phyloP scores from a whole-genome alignment of 2,329 filamentous ascomycete species.

The Cercospora berteroae region DNA sequence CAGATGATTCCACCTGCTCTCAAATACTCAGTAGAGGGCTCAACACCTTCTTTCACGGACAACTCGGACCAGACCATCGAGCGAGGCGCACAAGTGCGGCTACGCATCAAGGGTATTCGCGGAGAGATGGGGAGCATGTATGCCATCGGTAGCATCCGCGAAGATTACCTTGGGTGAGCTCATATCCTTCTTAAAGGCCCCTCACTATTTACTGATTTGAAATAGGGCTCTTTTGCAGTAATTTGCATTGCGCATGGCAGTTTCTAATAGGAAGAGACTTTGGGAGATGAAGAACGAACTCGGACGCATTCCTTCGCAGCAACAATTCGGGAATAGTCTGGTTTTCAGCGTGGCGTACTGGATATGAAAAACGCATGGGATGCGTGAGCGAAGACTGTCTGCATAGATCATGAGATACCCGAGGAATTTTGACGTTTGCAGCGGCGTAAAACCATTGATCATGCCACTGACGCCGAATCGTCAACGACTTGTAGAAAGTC shows the following conservation, averaged over 20 bases:
- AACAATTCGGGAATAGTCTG: background rate
- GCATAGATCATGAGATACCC: conserved; percentile 27
- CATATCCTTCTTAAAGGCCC: background rate
- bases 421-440: background rate
- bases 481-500: background rate
- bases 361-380: conserved; percentile 6
- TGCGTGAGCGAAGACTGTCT: conserved; percentile 11
- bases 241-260: background rate
- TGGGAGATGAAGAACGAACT: background rate
- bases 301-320: background rate
- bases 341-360: conserved; percentile 23
- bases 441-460: background rate
- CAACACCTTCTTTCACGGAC: conserved; percentile 94
- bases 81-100: conserved; percentile 84
- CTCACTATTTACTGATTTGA: background rate
- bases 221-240: conserved; percentile 15
- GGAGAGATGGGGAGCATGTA: conserved; percentile 94
- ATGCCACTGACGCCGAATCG: background rate
- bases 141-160: conserved; percentile 96
- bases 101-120: conserved; percentile 91
- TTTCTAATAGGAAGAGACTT: background rate
- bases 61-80: conserved; percentile 93
- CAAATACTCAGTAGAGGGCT: conserved; percentile 92
- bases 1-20: conserved; percentile 89
- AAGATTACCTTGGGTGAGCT: conserved; percentile 47